Percentiles rank a stretch among this genome's conserved stretches.
phyloP scores from a whole-genome alignment of 2,329 filamentous ascomycete genomes.

The Sarocladium brachiariae region DNA sequence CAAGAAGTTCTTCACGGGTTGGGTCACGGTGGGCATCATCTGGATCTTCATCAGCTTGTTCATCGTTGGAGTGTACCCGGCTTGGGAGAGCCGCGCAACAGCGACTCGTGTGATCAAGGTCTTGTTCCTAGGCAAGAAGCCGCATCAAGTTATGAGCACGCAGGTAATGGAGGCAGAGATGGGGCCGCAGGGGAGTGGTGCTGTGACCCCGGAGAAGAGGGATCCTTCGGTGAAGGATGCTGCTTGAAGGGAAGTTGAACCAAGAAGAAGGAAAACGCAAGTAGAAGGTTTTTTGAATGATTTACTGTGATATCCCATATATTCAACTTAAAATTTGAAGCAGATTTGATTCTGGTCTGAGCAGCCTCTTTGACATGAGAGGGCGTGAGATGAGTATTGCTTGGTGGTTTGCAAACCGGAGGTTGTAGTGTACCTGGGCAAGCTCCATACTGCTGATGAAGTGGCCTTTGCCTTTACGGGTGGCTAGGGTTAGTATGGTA shows the following conservation, averaged over 20 bases:
- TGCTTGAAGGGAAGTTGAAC: too few species aligned
- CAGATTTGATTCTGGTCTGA: background rate
- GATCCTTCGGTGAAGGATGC: conserved; percentile 5
- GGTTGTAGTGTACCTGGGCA: too few species aligned
- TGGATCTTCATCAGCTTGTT: conserved; percentile 68
- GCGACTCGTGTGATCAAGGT: conserved; percentile 44
- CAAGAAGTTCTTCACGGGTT: conserved; percentile 76
- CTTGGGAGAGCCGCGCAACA: conserved; percentile 66
- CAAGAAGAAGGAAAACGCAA: background rate
- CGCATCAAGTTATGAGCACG: conserved; percentile 11
- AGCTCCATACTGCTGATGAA: too few species aligned
- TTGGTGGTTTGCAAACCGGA: too few species aligned
- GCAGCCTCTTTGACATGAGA: too few species aligned
- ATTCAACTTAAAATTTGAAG: too few species aligned
- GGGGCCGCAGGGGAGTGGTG: background rate
- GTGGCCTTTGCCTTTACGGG: too few species aligned
- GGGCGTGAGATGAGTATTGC: too few species aligned
- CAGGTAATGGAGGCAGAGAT: background rate
- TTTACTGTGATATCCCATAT: conserved; percentile 1
- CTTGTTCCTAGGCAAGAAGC: conserved; percentile 13
- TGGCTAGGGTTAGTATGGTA: too few species aligned
- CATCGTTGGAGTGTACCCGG: conserved; percentile 67
- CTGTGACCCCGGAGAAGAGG: conserved; percentile 5
- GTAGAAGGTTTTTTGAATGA: background rate
- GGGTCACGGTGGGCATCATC: conserved; percentile 69